phyloP scores from a whole-genome alignment of 2,329 filamentous ascomycete species.

The Myrmaecium sp. region DNA sequence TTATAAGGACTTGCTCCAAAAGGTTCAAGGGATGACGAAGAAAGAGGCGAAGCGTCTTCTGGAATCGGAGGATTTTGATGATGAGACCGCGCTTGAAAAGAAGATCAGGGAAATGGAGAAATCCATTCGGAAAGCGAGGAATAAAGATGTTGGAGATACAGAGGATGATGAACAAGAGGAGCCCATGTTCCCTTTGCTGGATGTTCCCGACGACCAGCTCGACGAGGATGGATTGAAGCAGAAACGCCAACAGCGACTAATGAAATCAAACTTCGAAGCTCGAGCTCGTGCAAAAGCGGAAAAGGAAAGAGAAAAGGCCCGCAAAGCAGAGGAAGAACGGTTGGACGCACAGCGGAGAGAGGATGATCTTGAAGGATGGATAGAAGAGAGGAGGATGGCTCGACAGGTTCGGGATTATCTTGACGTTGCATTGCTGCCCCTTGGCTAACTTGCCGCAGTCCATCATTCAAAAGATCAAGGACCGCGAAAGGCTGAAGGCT shows the following conservation, averaged over 20 bases:
- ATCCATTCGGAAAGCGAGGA: conserved; percentile 73
- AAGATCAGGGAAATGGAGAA: conserved; percentile 80
- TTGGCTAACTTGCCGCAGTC: conserved; percentile 25
- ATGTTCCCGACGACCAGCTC: conserved; percentile 78
- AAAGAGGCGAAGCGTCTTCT: conserved; percentile 78
- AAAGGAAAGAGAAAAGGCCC: conserved; percentile 81
- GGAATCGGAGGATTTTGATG: conserved; percentile 81
- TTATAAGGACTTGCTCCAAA: conserved; percentile 66
- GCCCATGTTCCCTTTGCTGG: conserved; percentile 75
- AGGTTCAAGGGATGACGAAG: conserved; percentile 56
- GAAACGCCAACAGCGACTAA: conserved; percentile 78
- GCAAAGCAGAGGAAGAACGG: conserved; percentile 66
- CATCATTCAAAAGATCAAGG: conserved; percentile 71
- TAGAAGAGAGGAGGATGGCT: conserved; percentile 62
- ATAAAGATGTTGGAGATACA: conserved; percentile 76
- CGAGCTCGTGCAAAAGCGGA: conserved; percentile 87
- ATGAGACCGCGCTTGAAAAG: conserved; percentile 72
- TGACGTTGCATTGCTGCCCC: not conserved
- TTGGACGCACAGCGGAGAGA: conserved; percentile 70
- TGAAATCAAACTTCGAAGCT: conserved; percentile 91
- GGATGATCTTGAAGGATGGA: conserved; percentile 72
- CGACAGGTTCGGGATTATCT: conserved; percentile 30
- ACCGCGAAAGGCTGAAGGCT: conserved; percentile 80
- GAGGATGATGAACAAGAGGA: conserved; percentile 61
- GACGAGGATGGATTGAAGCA: conserved; percentile 84